These are phyloP conservation scores for Exophiala spinifera DNA, from an alignment of 2,329 filamentous ascomycete genomes.

Conservation along the genomic window DNA sequence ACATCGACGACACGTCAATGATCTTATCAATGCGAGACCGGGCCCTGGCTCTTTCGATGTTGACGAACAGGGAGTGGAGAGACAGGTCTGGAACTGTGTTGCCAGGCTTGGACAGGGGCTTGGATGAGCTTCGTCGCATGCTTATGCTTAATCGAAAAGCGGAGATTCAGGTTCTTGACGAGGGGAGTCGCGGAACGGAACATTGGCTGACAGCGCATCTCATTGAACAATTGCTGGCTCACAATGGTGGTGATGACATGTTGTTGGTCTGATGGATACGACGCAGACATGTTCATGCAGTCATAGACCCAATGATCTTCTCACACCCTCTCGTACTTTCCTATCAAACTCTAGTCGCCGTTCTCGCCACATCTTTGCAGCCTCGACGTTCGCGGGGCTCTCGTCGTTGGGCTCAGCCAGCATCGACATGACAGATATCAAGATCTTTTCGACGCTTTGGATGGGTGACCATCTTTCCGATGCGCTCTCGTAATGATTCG, in stretches of 20 bases:
- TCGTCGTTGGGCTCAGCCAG: slow-evolving; percentile 96
- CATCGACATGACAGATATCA: slow-evolving; percentile 98
- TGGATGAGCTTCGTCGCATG: slow-evolving; percentile 58
- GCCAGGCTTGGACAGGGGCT: slow-evolving; percentile 36
- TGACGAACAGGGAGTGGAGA: slow-evolving; percentile 54
- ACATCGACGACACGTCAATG: slow-evolving; percentile 21
- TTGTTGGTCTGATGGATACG: not conserved
- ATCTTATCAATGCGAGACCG: slow-evolving; percentile 15
- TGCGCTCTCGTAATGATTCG: slow-evolving; percentile 96
- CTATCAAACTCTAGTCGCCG: slow-evolving; percentile 78
- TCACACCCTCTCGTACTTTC: slow-evolving; percentile 78
- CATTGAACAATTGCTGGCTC: not conserved
- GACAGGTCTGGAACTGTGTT: slow-evolving; percentile 46
- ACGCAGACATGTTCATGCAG: not conserved
- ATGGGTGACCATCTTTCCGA: slow-evolving; percentile 95
- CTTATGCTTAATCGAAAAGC: slow-evolving; percentile 61
- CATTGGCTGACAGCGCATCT: slow-evolving; percentile 38
- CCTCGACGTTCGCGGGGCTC: slow-evolving; percentile 92
- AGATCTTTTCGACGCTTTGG: slow-evolving; percentile 95
- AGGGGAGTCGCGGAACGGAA: slow-evolving; percentile 41
- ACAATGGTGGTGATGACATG: not conserved
- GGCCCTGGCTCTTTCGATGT: slow-evolving; percentile 39
- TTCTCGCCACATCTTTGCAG: slow-evolving; percentile 94
- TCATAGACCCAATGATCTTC: slow-evolving; percentile 68
- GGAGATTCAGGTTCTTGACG: slow-evolving; percentile 57